Conservation (phyloP, 2,329 filamentous ascomycete genomes). For the Scedosporium aurantiacum region DNA sequence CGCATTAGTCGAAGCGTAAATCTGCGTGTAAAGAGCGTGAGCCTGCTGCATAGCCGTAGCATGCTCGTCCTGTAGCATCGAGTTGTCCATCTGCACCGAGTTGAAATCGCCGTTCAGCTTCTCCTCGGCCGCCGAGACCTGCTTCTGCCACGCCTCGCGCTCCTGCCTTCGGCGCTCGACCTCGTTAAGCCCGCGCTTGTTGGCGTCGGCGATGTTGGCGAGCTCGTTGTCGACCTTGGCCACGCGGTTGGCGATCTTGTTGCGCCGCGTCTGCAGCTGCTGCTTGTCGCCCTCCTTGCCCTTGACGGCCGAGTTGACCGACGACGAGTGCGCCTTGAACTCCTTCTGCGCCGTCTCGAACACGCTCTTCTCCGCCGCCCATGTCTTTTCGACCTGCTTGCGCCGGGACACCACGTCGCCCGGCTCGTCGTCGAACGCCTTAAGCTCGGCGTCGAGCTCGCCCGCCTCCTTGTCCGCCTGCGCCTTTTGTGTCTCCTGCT, state of each 20-base stretch:
- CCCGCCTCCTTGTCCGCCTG: slow-evolving; percentile 48
- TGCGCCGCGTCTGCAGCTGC: slow-evolving; percentile 54
- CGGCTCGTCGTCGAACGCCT: slow-evolving; percentile 52
- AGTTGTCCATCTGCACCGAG: slow-evolving; percentile 22
- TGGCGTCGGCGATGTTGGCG: slow-evolving; percentile 58
- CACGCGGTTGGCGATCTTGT: slow-evolving; percentile 61
- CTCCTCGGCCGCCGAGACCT: slow-evolving; percentile 33
- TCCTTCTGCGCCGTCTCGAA: slow-evolving; percentile 46
- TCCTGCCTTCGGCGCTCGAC: slow-evolving; percentile 48
- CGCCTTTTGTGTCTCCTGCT: slow-evolving; percentile 63
- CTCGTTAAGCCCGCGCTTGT: slow-evolving; percentile 52
- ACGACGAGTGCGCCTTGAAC: slow-evolving; percentile 47
- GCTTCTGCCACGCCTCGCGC: slow-evolving; percentile 33
- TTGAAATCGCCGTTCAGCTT: slow-evolving; percentile 29
- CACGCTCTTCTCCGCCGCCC: slow-evolving; percentile 44
- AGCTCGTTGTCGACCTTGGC: slow-evolving; percentile 63
- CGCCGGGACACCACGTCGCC: slow-evolving; percentile 49
- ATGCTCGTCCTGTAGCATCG: slow-evolving; percentile 29
- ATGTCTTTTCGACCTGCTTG: slow-evolving; percentile 40
- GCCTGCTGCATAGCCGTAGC: slow-evolving; percentile 24
- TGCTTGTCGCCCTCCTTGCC: slow-evolving; percentile 53
- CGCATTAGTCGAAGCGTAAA: background rate
- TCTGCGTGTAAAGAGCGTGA: background rate
- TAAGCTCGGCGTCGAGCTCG: slow-evolving; percentile 42
- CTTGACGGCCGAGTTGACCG: slow-evolving; percentile 52